phyloP scores from a whole-genome alignment of 140 eudicot genomes.

The Flaveria floridana region DNA sequence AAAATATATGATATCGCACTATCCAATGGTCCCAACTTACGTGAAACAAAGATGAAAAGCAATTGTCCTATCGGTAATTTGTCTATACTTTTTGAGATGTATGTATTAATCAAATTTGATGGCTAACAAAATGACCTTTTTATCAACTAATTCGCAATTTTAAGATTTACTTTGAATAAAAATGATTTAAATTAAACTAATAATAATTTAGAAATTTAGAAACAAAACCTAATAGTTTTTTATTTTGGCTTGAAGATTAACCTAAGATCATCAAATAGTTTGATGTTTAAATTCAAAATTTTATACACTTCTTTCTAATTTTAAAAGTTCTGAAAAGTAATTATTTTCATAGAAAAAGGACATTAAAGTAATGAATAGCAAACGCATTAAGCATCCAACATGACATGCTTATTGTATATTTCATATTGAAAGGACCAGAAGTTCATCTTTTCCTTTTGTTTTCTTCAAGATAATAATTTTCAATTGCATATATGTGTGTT shows the following conservation, averaged over 20 bases:
- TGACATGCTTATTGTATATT: neutral
- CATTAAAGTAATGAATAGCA: slow-evolving; percentile 3
- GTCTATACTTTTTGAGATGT: neutral
- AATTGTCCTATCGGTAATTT: neutral
- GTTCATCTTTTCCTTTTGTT: neutral
- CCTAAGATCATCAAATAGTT: slow-evolving; percentile 6
- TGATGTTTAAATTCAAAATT: neutral
- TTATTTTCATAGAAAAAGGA: neutral
- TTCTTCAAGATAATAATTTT: neutral
- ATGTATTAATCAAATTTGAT: too few species aligned
- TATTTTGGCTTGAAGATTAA: slow-evolving; percentile 23
- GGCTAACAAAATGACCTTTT: neutral
- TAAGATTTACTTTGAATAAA: slow-evolving; percentile 4
- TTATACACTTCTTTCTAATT: neutral
- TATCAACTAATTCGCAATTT: neutral
- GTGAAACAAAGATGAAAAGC: neutral
- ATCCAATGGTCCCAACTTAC: neutral
- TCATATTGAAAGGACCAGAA: neutral
- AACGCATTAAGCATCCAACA: slow-evolving; percentile 12
- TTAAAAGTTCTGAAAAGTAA: neutral
- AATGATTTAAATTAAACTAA: neutral
- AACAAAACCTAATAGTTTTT: slow-evolving; percentile 1
- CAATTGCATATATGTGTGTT: neutral
- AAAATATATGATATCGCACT: too few species aligned
- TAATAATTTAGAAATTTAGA: slow-evolving; percentile 6